These are phyloP conservation scores for Mortierella sp. DNA, from an alignment of 371 early-diverging fungal genomes.

Conservation along the genomic window DNA sequence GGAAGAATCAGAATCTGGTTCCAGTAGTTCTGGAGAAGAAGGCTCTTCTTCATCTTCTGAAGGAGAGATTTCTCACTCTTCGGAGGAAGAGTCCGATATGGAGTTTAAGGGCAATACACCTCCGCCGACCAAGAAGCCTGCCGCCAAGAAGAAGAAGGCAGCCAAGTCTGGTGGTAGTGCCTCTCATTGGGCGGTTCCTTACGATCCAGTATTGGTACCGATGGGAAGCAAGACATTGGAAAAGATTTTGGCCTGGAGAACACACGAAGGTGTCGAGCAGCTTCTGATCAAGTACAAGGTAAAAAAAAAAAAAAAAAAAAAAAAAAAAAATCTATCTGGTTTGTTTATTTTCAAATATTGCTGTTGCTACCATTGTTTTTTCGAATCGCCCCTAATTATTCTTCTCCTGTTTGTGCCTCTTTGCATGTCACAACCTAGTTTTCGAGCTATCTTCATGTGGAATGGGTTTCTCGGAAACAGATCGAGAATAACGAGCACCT, in stretches of 20 bases:
- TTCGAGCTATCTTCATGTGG: constrained; percentile 83
- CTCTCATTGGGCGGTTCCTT: constrained; percentile 57
- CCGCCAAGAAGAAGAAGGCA: constrained; percentile 36
- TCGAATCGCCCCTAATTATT: neutral
- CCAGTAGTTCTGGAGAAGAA: constrained; percentile 38
- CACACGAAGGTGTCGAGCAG: constrained; percentile 58
- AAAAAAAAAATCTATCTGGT: too few relatives aligned
- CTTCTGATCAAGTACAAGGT: constrained; percentile 82
- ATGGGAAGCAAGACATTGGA: constrained; percentile 79
- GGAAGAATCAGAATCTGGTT: constrained; percentile 34
- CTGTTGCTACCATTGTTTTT: too few relatives aligned
- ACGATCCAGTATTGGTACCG: constrained; percentile 75
- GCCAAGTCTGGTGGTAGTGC: constrained; percentile 34
- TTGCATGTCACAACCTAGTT: constrained; percentile 54
- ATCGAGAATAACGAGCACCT: constrained; percentile 75
- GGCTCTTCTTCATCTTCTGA: constrained; percentile 29
- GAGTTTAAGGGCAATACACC: constrained; percentile 49
- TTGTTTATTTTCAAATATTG: too few relatives aligned
- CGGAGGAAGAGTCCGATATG: constrained; percentile 36
- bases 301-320: constrained; percentile 9
- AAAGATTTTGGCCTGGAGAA: constrained; percentile 71
- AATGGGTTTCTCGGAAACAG: constrained; percentile 78
- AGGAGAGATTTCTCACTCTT: neutral
- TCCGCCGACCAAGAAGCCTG: constrained; percentile 35
- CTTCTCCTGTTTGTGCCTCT: neutral